Percentiles rank a stretch among this genome's conserved stretches.
Evolutionary conservation across 1,284 basidiomycete species (phyloP).

Genomic region (Fomitopsis betulina): DNA sequence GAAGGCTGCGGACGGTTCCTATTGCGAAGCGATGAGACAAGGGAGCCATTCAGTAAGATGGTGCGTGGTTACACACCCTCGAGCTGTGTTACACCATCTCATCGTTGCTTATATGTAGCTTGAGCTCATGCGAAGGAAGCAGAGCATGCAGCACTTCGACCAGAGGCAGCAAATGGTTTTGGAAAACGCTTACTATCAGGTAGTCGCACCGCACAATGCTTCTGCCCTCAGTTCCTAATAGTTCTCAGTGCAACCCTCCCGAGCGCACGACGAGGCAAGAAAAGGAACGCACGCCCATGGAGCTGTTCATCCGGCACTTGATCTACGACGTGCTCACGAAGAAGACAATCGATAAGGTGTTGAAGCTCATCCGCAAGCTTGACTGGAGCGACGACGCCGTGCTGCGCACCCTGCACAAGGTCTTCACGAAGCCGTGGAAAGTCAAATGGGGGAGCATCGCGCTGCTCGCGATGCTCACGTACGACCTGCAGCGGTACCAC

Average conservation of each 20-base stretch:
- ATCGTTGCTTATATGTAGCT: constrained; percentile 45
- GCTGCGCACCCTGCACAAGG: constrained; percentile 57
- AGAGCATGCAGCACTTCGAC: constrained; percentile 89
- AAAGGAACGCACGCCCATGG: constrained; percentile 84
- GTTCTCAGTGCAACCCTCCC: constrained; percentile 86
- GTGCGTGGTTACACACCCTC: constrained; percentile 30
- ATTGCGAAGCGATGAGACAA: constrained; percentile 83
- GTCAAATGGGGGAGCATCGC: constrained; percentile 89
- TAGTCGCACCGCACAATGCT: constrained; percentile 27
- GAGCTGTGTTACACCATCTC: neutral
- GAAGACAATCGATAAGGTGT: constrained; percentile 89
- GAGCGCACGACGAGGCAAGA: constrained; percentile 84
- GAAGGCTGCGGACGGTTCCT: constrained; percentile 96
- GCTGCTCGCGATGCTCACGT: constrained; percentile 90
- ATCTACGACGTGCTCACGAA: constrained; percentile 89
- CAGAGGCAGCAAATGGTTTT: constrained; percentile 85
- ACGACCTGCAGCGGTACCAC: constrained; percentile 91
- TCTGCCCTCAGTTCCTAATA: constrained; percentile 10
- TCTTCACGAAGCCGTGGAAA: constrained; percentile 97
- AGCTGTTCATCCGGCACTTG: constrained; percentile 91
- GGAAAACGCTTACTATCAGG: constrained; percentile 98
- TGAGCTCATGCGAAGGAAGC: constrained; percentile 93
- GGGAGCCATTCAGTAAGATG: constrained; percentile 81
- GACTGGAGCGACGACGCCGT: constrained; percentile 85
- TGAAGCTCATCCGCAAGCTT: constrained; percentile 89